A percentile compares a stretch with the other conserved stretches of the same genome.
Conservation (phyloP, 306 rosid genomes). For the Psophocarpus tetragonolobus region DNA sequence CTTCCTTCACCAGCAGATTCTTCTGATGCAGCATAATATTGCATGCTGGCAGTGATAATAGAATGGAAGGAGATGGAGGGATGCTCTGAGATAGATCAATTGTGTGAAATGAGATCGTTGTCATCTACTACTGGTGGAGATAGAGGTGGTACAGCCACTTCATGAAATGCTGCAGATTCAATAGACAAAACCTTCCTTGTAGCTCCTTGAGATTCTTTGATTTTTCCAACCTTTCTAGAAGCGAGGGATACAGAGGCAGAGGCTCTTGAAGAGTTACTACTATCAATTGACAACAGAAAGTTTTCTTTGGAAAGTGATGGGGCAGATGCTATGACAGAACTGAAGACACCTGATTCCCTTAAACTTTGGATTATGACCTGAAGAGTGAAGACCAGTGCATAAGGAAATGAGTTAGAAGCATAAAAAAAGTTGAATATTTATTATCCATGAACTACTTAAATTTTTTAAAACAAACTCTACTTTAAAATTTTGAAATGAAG, state of each 20-base stretch:
- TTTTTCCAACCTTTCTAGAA: slow-evolving; percentile 56
- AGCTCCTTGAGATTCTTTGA: slow-evolving; percentile 52
- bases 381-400: slow-evolving; percentile 40
- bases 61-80: slow-evolving; percentile 10
- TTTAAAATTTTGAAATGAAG: background rate
- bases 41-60: background rate
- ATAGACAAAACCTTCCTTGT: slow-evolving; percentile 59
- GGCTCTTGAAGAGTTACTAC: slow-evolving; percentile 76
- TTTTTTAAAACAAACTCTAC: background rate
- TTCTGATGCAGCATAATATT: background rate
- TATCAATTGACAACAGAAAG: slow-evolving; percentile 65
- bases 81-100: slow-evolving; percentile 29
- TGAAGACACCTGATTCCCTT: slow-evolving; percentile 88
- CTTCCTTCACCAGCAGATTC: slow-evolving; percentile 35
- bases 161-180: slow-evolving; percentile 50
- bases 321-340: slow-evolving; percentile 81
- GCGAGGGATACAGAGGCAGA: slow-evolving; percentile 67
- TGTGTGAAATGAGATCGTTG: slow-evolving; percentile 30
- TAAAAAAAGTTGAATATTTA: background rate
- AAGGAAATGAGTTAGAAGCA: slow-evolving; percentile 1
- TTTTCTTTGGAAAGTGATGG: slow-evolving; percentile 73
- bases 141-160: slow-evolving; percentile 77
- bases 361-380: slow-evolving; percentile 89
- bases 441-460: background rate
- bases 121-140: slow-evolving; percentile 69